A percentile compares a stretch with the other conserved stretches of the same genome.
Conservation (phyloP, 805 yeast species). For the Candida succiphila region DNA sequence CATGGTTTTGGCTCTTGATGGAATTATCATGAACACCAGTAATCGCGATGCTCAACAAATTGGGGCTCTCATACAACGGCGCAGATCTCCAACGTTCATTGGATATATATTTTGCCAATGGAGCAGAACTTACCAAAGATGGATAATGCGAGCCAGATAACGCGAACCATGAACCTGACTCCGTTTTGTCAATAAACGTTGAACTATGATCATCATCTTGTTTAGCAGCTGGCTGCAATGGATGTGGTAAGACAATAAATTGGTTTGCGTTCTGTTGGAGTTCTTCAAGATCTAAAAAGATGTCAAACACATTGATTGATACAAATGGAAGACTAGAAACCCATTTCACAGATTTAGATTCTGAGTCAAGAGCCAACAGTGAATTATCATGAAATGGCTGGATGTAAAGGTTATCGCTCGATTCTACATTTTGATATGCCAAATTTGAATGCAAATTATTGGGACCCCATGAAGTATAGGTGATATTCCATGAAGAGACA, state of each 20-base stretch:
- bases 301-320: constrained; percentile 73
- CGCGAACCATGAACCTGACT: constrained; percentile 72
- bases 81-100: constrained; percentile 33
- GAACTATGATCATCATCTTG: constrained; percentile 18
- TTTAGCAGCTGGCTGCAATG: constrained; percentile 27
- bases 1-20: constrained; percentile 3
- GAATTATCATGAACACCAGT: constrained; percentile 39
- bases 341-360: constrained; percentile 73
- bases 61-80: constrained; percentile 25
- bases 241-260: constrained; percentile 60
- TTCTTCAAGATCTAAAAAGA: constrained; percentile 30
- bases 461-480: constrained; percentile 87
- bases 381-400: constrained; percentile 81
- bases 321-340: constrained; percentile 61
- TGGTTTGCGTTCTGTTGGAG: constrained; percentile 13
- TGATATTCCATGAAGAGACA: constrained; percentile 72
- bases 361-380: constrained; percentile 62
- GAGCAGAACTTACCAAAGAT: constrained; percentile 72
- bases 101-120: constrained; percentile 52
- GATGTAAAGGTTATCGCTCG: constrained; percentile 67
- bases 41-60: constrained; percentile 30
- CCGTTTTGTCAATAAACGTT: constrained; percentile 59
- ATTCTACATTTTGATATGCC: constrained; percentile 36
- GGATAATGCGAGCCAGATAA: constrained; percentile 73
- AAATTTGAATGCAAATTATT: constrained; percentile 63